phyloP scores from a whole-genome alignment of 2,329 filamentous ascomycete genomes.

The Cordyceps militaris region DNA sequence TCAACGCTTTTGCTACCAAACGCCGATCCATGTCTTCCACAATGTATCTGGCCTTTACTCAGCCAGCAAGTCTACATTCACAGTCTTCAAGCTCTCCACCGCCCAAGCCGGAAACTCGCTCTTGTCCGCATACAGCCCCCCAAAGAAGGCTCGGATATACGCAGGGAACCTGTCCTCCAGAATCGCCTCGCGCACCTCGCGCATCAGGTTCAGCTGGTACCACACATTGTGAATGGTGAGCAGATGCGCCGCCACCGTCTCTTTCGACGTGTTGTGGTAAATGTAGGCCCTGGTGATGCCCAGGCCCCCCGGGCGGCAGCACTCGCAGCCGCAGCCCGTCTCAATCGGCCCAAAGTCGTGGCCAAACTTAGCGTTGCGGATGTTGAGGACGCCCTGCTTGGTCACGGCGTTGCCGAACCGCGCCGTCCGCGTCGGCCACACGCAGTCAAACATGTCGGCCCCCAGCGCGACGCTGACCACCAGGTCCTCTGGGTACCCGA shows the following conservation, averaged over 20 bases:
- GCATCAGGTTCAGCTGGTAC: slow-evolving; percentile 84
- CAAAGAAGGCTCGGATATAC: slow-evolving; percentile 75
- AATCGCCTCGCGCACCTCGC: slow-evolving; percentile 65
- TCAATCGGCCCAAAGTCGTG: slow-evolving; percentile 80
- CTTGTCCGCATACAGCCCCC: slow-evolving; percentile 53
- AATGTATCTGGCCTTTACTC: background rate
- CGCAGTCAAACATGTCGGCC: slow-evolving; percentile 99
- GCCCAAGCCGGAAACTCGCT: slow-evolving; percentile 78
- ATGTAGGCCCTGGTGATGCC: slow-evolving; percentile 84
- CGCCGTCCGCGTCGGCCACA: slow-evolving; percentile 95
- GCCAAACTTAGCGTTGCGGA: slow-evolving; percentile 69
- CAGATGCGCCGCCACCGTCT: slow-evolving; percentile 80
- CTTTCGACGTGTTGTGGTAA: slow-evolving; percentile 86
- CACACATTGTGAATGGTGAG: slow-evolving; percentile 95
- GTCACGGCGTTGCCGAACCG: slow-evolving; percentile 95
- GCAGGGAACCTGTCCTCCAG: slow-evolving; percentile 72
- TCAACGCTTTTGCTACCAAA: background rate
- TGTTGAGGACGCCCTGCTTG: slow-evolving; percentile 69
- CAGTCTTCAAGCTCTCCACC: slow-evolving; percentile 65
- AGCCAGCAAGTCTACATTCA: slow-evolving; percentile 62
- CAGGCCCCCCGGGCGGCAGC: slow-evolving; percentile 66
- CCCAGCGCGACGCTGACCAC: slow-evolving; percentile 89
- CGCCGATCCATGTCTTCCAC: background rate
- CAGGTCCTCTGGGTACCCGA: slow-evolving; percentile 93
- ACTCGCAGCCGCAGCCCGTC: slow-evolving; percentile 70